Evolutionary conservation across 805 yeast genomes (phyloP).

Genomic region (Grigorovia jiainica): DNA sequence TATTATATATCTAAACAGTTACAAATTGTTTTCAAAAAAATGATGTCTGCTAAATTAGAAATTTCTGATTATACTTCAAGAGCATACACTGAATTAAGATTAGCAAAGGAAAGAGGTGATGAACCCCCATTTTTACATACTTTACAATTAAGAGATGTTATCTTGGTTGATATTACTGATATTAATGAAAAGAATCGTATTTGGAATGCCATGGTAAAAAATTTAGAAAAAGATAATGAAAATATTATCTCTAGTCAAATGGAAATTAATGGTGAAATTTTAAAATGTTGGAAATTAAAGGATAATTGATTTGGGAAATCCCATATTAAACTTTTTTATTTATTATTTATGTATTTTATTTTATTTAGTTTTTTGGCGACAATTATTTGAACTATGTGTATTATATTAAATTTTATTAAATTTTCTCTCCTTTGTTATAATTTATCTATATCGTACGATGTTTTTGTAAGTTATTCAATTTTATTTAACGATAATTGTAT

Average conservation of each 20-base stretch:
- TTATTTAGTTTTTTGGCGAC: too few relatives aligned
- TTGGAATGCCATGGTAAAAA: conserved; percentile 48
- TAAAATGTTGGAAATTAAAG: conserved; percentile 80
- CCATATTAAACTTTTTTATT: too few relatives aligned
- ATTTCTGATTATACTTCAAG: neutral
- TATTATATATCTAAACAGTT: neutral
- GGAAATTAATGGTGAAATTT: conserved; percentile 76
- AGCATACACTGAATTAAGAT: neutral
- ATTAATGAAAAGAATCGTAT: conserved; percentile 30
- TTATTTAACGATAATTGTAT: too few relatives aligned
- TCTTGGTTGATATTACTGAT: conserved; percentile 30
- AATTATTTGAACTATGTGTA: too few relatives aligned
- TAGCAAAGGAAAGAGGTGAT: conserved; percentile 30
- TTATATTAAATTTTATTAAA: too few relatives aligned
- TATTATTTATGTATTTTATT: too few relatives aligned
- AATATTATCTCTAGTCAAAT: conserved; percentile 48
- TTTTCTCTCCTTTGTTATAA: too few relatives aligned
- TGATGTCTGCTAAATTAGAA: neutral
- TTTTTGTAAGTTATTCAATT: too few relatives aligned
- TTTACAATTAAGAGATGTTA: conserved; percentile 57
- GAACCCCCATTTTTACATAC: conserved; percentile 46
- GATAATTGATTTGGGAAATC: neutral
- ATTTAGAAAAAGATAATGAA: conserved; percentile 43
- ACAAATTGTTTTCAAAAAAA: too few relatives aligned
- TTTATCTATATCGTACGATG: too few relatives aligned